Base-by-base conservation (phyloP, 1,284 basidiomycete species). In the Leccinum subrobustum region DNA sequence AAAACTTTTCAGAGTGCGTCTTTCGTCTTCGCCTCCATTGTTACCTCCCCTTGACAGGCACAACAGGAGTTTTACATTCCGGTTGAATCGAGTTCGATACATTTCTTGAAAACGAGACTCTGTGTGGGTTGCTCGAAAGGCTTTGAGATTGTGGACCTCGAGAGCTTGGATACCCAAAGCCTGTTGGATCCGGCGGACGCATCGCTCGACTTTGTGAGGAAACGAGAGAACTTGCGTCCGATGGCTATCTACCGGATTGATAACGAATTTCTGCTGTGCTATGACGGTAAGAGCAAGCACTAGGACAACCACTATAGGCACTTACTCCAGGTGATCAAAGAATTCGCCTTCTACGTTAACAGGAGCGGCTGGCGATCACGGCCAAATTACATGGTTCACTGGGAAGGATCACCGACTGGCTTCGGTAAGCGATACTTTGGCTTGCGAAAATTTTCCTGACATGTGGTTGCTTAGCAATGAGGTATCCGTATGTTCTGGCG, bases 131-230 rank as follows among this genome's bases (percentile, higher is more conserved):
- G 95, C 72, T 94, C 95, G 14, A 93, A 95, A 72, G 97, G 97
- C n/a, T 99, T 99, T 74, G 97, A 99, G 78, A 98, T 99, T 67
- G 95, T 99, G 65, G 97, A 99, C 76, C 83, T 98, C 55, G 96
- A 98, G 75, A 97, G 92, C 59, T 81, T 99, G 74, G 97, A 99
- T 75, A 98, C 96, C 54, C 96, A 99, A 78, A 94, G 94, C 7
- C 76, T 99, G 64, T 81, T 99, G 59, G 97, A 99, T 75, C 97
- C 97, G 1, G 87, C 89, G 6, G 97, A 99, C 73, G 83, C 86
- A 55, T 91, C 89, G 6, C 84, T 99, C 54, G 96, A 98, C 68
- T 98, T 99, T 79, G 94, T 98, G 31, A 83, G 94, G 65, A 93
- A 91, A 75, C 81, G 89, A 60, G 95, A 97, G 72, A 92, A 89